Evolutionary conservation across 805 yeast species (phyloP).

Genomic region (Ogataea henricii): DNA sequence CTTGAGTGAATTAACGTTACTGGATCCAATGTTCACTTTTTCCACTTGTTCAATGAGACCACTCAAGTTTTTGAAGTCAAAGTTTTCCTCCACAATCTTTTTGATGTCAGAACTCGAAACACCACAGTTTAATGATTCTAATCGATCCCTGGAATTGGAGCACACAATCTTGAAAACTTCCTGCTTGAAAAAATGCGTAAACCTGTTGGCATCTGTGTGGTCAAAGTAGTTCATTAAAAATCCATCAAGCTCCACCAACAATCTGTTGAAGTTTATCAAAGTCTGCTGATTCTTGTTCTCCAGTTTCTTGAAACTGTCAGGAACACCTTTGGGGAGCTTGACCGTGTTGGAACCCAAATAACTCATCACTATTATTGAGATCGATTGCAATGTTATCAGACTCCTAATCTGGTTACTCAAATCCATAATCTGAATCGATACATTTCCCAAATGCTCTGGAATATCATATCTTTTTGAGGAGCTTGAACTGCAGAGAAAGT

Average conservation of each 20-base stretch:
- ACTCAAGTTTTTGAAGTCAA: slow-evolving; percentile 17
- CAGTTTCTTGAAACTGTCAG: background rate
- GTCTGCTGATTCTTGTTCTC: slow-evolving; percentile 11
- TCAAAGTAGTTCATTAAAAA: slow-evolving; percentile 16
- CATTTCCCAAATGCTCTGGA: slow-evolving; percentile 24
- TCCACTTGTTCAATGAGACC: slow-evolving; percentile 24
- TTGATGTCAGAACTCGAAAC: slow-evolving; percentile 2
- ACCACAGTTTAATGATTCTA: slow-evolving; percentile 3
- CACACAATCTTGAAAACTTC: slow-evolving; percentile 19
- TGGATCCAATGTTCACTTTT: slow-evolving; percentile 21
- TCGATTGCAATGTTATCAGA: slow-evolving; percentile 20
- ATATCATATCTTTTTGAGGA: slow-evolving; percentile 17
- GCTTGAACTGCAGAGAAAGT: slow-evolving; percentile 20
- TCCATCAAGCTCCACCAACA: slow-evolving; percentile 15
- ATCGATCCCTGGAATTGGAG: slow-evolving; percentile 8
- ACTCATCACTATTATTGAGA: slow-evolving; percentile 21
- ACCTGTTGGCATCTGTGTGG: slow-evolving; percentile 15
- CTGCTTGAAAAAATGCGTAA: slow-evolving; percentile 18
- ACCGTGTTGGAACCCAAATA: slow-evolving; percentile 10
- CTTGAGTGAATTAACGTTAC: slow-evolving; percentile 17
- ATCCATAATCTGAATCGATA: slow-evolving; percentile 18
- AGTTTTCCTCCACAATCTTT: slow-evolving; percentile 17
- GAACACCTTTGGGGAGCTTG: slow-evolving; percentile 8
- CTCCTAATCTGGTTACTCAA: slow-evolving; percentile 14
- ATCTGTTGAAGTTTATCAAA: slow-evolving; percentile 13